These are phyloP conservation scores for Sphagnum magellanicum DNA, from an alignment of 228 moss, liverwort and hornwort species.

Conservation along the genomic window DNA sequence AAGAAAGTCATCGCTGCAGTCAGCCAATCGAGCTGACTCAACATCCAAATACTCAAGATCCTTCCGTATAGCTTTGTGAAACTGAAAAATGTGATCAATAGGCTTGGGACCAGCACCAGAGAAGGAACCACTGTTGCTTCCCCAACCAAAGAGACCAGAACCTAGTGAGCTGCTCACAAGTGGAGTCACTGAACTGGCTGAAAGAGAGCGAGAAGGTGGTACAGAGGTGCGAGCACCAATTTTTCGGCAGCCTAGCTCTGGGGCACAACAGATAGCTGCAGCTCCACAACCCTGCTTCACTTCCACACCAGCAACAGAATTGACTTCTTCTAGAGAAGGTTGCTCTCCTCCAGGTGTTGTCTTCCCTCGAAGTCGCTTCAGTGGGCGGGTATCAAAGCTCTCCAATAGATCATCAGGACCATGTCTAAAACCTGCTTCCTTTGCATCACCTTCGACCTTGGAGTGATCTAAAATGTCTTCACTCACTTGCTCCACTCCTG, in stretches of 20 bases:
- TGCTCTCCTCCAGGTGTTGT: conserved; percentile 9
- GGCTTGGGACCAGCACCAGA: conserved; percentile 80
- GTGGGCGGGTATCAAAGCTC: conserved; percentile 49
- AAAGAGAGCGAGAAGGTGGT: conserved; percentile 19
- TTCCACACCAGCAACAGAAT: conserved; percentile 18
- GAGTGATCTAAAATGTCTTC: not conserved
- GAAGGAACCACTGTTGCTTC: conserved; percentile 48
- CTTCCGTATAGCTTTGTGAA: conserved; percentile 98
- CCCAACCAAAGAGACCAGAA: conserved; percentile 90
- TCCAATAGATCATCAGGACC: conserved; percentile 41
- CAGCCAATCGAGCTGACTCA: conserved; percentile 81
- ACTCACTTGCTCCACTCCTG: conserved; percentile 27
- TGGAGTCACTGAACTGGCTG: conserved; percentile 12
- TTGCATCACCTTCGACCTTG: not conserved
- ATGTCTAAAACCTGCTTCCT: conserved; percentile 23
- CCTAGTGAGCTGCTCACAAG: conserved; percentile 59
- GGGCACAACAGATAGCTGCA: conserved; percentile 67
- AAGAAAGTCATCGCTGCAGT: conserved; percentile 93
- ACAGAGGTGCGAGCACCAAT: conserved; percentile 52
- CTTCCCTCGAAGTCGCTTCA: conserved; percentile 54
- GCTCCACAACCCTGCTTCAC: conserved; percentile 25
- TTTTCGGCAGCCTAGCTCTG: conserved; percentile 77
- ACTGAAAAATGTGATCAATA: conserved; percentile 99
- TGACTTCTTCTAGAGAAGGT: conserved; percentile 25
- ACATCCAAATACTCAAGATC: conserved; percentile 93